These are phyloP conservation scores for Gossypium raimondii DNA, from an alignment of 345 rosid genomes.

Conservation along the genomic window DNA sequence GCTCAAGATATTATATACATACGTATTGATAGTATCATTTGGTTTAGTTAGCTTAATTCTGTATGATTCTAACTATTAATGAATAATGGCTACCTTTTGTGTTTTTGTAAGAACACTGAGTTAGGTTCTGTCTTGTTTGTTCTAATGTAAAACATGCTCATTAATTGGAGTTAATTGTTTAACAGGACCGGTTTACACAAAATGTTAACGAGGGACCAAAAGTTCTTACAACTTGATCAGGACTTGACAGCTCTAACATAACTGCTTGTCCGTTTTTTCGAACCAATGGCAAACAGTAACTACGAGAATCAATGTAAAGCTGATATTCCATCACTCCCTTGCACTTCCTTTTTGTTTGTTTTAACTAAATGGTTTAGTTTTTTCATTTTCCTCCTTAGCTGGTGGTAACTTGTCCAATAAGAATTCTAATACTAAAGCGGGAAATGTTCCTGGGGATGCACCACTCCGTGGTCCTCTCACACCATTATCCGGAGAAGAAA, in stretches of 20 bases:
- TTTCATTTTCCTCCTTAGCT: constrained; percentile 23
- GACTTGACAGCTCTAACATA: constrained; percentile 24
- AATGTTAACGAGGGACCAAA: neutral
- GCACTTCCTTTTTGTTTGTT: neutral
- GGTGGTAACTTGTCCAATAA: constrained; percentile 20
- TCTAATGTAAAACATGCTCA: neutral
- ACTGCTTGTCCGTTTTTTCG: constrained; percentile 21
- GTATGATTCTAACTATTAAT: neutral
- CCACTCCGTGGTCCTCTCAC: constrained; percentile 26
- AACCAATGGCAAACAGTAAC: constrained; percentile 14
- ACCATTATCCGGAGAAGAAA: constrained; percentile 51
- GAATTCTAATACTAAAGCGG: constrained; percentile 19
- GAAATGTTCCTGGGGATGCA: constrained; percentile 19
- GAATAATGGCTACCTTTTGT: neutral
- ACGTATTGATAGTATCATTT: neutral
- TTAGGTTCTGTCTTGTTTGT: neutral
- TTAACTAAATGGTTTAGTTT: constrained; percentile 28
- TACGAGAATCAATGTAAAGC: constrained; percentile 31
- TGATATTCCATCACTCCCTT: neutral
- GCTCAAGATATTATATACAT: neutral
- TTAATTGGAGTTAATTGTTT: neutral
- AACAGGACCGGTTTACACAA: neutral
- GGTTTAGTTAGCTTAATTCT: neutral
- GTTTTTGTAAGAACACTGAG: neutral
- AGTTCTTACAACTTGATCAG: neutral